phyloP scores from a whole-genome alignment of 2,329 filamentous ascomycete species.

The Lachnellula occidentalis region DNA sequence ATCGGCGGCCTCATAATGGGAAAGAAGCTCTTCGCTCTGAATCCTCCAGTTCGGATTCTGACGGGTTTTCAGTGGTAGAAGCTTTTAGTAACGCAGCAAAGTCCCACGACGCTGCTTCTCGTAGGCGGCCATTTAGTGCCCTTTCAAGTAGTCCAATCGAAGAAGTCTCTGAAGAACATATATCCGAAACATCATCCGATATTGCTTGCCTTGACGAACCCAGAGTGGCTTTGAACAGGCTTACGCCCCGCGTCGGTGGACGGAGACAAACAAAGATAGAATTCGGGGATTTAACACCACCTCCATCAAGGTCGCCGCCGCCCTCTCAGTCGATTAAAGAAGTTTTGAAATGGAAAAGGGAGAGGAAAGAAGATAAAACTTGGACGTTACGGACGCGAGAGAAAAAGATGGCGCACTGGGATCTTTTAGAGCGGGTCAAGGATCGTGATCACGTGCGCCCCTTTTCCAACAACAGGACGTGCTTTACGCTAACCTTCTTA shows the following conservation, averaged over 20 bases:
- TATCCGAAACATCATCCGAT: too few relatives aligned
- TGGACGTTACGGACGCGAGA: not conserved
- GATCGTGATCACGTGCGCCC: conserved; percentile 7
- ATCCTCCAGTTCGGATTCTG: not conserved
- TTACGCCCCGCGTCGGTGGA: too few relatives aligned
- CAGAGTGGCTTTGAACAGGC: too few relatives aligned
- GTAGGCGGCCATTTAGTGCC: not conserved
- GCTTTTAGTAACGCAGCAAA: not conserved
- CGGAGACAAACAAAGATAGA: too few relatives aligned
- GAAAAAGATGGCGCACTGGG: not conserved
- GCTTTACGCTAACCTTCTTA: not conserved
- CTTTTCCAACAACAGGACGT: not conserved
- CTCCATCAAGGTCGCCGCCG: not conserved
- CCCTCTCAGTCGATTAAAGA: conserved; percentile 2
- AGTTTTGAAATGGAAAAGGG: conserved; percentile 8
- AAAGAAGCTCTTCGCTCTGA: not conserved
- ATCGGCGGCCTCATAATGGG: not conserved
- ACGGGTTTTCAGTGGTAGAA: not conserved
- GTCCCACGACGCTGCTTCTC: not conserved
- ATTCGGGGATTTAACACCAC: not conserved
- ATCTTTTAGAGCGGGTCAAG: conserved; percentile 1
- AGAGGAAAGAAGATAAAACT: not conserved
- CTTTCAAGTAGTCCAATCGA: too few relatives aligned
- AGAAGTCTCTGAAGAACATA: too few relatives aligned
- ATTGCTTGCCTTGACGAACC: too few relatives aligned